Conservation (phyloP, 352 stramenopile species). For the Pythium insidiosum region DNA sequence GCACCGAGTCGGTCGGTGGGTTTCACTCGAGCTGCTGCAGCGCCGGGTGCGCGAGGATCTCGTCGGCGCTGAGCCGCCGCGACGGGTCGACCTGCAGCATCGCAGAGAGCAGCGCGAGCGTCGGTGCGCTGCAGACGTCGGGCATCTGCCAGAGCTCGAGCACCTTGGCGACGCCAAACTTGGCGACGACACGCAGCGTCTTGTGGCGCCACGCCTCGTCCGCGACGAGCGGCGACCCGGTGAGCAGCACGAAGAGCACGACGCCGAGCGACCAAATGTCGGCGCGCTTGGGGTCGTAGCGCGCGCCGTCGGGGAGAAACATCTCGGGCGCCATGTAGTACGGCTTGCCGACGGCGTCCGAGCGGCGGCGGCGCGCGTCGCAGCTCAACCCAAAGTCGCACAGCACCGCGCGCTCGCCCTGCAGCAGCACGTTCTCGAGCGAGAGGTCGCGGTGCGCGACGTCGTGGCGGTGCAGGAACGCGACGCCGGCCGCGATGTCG, state of each 20-base stretch:
- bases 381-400: conserved; percentile 62
- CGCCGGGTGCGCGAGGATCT: conserved; percentile 21
- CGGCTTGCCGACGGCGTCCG: conserved; percentile 48
- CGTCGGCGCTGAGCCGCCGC: conserved; percentile 22
- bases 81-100: conserved; percentile 43
- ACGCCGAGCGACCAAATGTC: conserved; percentile 71
- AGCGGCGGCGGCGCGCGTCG: conserved; percentile 21
- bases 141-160: conserved; percentile 47
- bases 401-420: conserved; percentile 27
- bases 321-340: conserved; percentile 76
- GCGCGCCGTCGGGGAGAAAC: conserved; percentile 19
- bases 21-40: conserved; percentile 4
- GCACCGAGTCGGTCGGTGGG: too few species aligned
- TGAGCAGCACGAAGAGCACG: conserved; percentile 65
- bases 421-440: too few species aligned
- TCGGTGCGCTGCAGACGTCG: conserved; percentile 10
- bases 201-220: conserved; percentile 20
- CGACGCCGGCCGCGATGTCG: too few species aligned
- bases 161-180: conserved; percentile 43
- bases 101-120: conserved; percentile 30
- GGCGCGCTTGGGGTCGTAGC: conserved; percentile 32
- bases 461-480: too few species aligned
- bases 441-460: too few species aligned
- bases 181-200: conserved; percentile 33
- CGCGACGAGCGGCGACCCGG: conserved; percentile 44